phyloP scores from a whole-genome alignment of 1,284 basidiomycete genomes.

The Neolentinus lepideus region DNA sequence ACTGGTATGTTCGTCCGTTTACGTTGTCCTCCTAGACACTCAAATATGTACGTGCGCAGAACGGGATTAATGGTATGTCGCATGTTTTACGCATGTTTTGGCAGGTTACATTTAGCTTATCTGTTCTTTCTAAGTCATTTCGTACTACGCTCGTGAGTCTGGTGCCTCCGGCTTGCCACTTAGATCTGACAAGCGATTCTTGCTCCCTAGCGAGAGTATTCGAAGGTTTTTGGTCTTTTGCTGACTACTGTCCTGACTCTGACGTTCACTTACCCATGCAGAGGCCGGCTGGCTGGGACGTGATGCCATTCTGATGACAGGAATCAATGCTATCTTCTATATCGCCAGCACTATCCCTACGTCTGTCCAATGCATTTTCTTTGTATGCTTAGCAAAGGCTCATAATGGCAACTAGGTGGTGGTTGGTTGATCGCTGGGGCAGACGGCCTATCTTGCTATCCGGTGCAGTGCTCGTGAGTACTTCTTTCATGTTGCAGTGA shows the following conservation, averaged over 20 bases:
- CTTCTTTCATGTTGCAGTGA: background rate
- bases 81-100: background rate
- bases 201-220: constrained; percentile 64
- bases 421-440: constrained; percentile 90
- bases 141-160: constrained; percentile 85
- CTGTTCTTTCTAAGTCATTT: constrained; percentile 59
- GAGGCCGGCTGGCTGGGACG: constrained; percentile 98
- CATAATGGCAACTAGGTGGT: constrained; percentile 62
- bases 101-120: too few relatives aligned
- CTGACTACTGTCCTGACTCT: background rate
- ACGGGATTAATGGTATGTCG: constrained; percentile 79
- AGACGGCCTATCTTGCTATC: constrained; percentile 86
- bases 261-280: constrained; percentile 27
- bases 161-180: constrained; percentile 7
- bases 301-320: constrained; percentile 95
- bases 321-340: constrained; percentile 89
- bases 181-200: constrained; percentile 1
- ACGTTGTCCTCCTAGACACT: background rate
- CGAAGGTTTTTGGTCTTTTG: constrained; percentile 49
- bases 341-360: constrained; percentile 77
- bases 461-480: constrained; percentile 77
- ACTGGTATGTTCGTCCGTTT: constrained; percentile 48
- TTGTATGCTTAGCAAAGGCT: constrained; percentile 10
- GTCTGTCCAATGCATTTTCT: constrained; percentile 32
- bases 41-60: constrained; percentile 35